Conservation (phyloP, 768 basidiomycete species). For the Fomitopsis serialis region DNA sequence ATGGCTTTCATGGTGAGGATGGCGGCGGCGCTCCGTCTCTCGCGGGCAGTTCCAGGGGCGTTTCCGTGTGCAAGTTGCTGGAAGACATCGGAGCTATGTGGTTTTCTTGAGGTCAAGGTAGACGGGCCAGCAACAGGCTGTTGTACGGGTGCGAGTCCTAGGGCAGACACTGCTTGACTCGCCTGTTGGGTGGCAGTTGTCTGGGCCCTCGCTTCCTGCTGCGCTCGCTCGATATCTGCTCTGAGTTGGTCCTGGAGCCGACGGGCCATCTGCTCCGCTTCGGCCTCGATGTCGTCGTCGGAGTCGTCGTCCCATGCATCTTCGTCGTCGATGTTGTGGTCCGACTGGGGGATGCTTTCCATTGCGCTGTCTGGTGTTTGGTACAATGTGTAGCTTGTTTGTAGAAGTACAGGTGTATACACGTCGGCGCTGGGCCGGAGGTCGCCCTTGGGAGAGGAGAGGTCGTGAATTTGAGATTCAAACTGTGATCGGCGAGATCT, state of each 20-base stretch:
- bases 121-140: conserved; percentile 2
- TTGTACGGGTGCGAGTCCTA: background rate
- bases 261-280: conserved; percentile 71
- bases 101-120: too few species aligned
- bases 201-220: conserved; percentile 34
- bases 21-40: conserved; percentile 49
- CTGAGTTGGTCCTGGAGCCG: conserved; percentile 71
- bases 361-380: too few species aligned
- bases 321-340: conserved; percentile 21
- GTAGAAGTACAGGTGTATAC: too few species aligned
- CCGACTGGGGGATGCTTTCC: too few species aligned
- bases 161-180: background rate
- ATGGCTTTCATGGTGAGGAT: conserved; percentile 63
- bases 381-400: too few species aligned
- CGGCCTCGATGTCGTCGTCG: conserved; percentile 55
- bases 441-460: too few species aligned
- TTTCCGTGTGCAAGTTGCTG: conserved; percentile 6
- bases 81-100: too few species aligned
- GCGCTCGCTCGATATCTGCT: conserved; percentile 69
- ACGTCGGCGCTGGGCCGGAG: too few species aligned
- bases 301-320: conserved; percentile 52
- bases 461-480: too few species aligned
- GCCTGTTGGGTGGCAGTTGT: conserved; percentile 5
- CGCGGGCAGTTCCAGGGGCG: conserved; percentile 7
- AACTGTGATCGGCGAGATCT: too few species aligned